These are phyloP conservation scores for Penicillium turbatum DNA, from an alignment of 495 filamentous ascomycete species.

Conservation along the genomic window DNA sequence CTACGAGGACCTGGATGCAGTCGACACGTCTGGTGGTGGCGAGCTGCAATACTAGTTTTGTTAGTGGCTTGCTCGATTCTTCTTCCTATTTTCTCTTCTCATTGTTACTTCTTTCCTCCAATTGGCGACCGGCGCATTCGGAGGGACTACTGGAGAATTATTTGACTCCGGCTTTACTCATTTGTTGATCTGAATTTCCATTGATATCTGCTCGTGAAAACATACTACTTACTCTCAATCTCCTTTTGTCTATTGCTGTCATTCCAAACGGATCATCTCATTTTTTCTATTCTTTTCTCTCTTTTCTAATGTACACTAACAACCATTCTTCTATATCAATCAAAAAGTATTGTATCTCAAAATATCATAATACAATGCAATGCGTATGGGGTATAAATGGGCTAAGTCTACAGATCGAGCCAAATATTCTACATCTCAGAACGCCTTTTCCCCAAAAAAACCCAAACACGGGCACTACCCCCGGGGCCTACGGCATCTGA, in stretches of 20 bases:
- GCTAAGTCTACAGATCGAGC: background rate
- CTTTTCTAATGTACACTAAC: slow-evolving; percentile 20
- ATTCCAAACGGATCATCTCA: background rate
- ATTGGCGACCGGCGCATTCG: slow-evolving; percentile 13
- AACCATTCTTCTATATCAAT: slow-evolving; percentile 4
- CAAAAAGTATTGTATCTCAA: background rate
- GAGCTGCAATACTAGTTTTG: slow-evolving; percentile 57
- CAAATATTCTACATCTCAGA: background rate
- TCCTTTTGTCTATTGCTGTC: slow-evolving; percentile 3
- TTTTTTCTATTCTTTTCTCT: background rate
- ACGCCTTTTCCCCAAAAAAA: background rate
- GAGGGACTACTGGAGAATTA: background rate
- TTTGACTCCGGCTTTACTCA: background rate
- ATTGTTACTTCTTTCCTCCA: slow-evolving; percentile 3
- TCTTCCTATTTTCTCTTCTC: slow-evolving; percentile 1
- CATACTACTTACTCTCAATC: background rate
- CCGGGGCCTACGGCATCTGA: slow-evolving; percentile 36
- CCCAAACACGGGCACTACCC: background rate
- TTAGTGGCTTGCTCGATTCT: background rate
- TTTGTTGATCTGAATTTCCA: slow-evolving; percentile 2
- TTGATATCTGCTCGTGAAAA: background rate
- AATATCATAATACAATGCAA: background rate
- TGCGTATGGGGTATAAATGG: background rate
- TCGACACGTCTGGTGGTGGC: slow-evolving; percentile 48
- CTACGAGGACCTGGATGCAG: slow-evolving; percentile 94